A percentile compares a stretch with the other conserved stretches of the same genome.
Conservation (phyloP, 371 early-diverging fungal species). For the Syncephalastrum racemosum region DNA sequence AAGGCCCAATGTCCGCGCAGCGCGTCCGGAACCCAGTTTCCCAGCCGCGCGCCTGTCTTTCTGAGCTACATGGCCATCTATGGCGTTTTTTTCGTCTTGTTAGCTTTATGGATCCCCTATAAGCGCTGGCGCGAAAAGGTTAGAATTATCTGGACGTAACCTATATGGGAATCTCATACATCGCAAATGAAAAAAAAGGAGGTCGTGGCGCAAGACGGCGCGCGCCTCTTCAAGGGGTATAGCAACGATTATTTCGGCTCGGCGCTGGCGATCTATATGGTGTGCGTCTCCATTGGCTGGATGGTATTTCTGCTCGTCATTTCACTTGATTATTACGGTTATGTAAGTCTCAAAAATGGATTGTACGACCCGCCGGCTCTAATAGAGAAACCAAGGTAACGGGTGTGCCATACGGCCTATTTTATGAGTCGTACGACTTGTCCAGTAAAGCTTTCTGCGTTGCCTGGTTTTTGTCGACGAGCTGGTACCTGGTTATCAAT, state of each 20-base stretch:
- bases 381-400: constrained; percentile 10
- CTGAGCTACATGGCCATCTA: constrained; percentile 32
- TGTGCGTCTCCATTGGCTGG: constrained; percentile 34
- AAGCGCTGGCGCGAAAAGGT: constrained; percentile 25
- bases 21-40: constrained; percentile 23
- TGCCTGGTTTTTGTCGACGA: constrained; percentile 62
- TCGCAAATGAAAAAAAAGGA: constrained; percentile 1
- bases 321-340: constrained; percentile 63
- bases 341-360: constrained; percentile 15
- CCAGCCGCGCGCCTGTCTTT: constrained; percentile 30
- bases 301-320: constrained; percentile 54
- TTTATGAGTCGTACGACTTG: constrained; percentile 45
- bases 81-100: constrained; percentile 31
- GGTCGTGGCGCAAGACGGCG: background rate
- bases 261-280: constrained; percentile 5
- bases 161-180: too few species aligned
- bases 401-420: constrained; percentile 18
- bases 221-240: constrained; percentile 13
- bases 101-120: constrained; percentile 43
- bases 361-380: background rate
- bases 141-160: too few species aligned
- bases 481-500: constrained; percentile 60
- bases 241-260: constrained; percentile 5
- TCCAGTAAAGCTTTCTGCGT: constrained; percentile 62
- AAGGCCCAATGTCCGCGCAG: constrained; percentile 30